Conservation (phyloP, 441 rosid species). For the Gossypium schwendimanii region DNA sequence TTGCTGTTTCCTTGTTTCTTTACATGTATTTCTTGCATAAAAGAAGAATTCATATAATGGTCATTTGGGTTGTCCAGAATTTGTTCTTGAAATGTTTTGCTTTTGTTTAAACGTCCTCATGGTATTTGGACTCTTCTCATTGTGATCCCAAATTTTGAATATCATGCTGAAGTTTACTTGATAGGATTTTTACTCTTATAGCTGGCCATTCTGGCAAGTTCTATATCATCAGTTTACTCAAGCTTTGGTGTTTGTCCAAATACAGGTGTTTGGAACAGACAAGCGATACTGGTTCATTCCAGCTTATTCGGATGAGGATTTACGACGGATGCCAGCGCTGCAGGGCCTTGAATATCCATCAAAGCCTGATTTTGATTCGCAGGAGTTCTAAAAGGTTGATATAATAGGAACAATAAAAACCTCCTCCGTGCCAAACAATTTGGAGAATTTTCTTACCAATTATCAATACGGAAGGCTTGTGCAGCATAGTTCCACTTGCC, state of each 20-base stretch:
- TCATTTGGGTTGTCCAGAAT: too few relatives aligned
- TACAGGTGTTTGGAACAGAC: constrained; percentile 67
- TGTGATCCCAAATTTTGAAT: not conserved
- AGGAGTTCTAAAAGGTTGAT: constrained; percentile 38
- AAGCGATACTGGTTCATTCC: constrained; percentile 67
- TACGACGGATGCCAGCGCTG: constrained; percentile 61
- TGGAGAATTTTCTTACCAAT: constrained; percentile 14
- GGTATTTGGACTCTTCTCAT: not conserved
- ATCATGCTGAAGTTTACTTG: not conserved
- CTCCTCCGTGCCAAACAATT: not conserved
- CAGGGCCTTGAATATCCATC: constrained; percentile 79
- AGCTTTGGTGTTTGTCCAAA: not conserved
- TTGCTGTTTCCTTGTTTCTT: constrained; percentile 7
- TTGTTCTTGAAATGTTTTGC: not conserved
- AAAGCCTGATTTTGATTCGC: constrained; percentile 60
- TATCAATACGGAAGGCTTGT: constrained; percentile 17
- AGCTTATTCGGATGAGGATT: constrained; percentile 60
- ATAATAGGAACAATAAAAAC: not conserved
- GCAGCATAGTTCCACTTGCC: not conserved
- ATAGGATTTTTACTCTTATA: not conserved
- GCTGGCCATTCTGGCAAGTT: not conserved
- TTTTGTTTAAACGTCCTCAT: not conserved
- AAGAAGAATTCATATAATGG: not conserved
- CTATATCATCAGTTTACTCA: not conserved
- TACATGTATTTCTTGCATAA: not conserved